These are phyloP conservation scores for Erucastrum elatum DNA, from an alignment of 345 rosid species.

Conservation along the genomic window DNA sequence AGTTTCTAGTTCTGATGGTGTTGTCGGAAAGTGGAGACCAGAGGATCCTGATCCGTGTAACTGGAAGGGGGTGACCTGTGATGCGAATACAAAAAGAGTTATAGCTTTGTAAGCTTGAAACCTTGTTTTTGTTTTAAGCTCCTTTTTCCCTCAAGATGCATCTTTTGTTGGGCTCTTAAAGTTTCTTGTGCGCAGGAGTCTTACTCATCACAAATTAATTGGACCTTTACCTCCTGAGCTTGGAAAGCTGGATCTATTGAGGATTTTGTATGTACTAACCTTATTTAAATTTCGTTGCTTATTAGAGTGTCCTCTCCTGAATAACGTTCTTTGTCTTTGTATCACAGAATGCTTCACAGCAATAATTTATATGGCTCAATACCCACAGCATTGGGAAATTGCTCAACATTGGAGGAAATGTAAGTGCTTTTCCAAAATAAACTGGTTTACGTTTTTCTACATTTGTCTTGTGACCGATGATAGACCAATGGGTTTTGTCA, in stretches of 20 bases:
- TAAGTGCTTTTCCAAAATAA: slow-evolving; percentile 45
- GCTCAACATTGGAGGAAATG: slow-evolving; percentile 79
- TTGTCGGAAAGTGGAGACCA: slow-evolving; percentile 81
- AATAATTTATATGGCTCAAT: slow-evolving; percentile 81
- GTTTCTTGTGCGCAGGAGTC: slow-evolving; percentile 53
- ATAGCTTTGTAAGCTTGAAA: slow-evolving; percentile 63
- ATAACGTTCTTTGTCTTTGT: slow-evolving; percentile 30
- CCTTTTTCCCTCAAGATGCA: background rate
- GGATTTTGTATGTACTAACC: slow-evolving; percentile 60
- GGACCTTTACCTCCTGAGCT: slow-evolving; percentile 85
- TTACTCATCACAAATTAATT: slow-evolving; percentile 74
- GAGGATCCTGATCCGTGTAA: slow-evolving; percentile 97
- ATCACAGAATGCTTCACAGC: slow-evolving; percentile 68
- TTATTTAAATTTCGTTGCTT: slow-evolving; percentile 17
- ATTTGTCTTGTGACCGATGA: slow-evolving; percentile 11
- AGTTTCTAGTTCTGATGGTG: slow-evolving; percentile 65
- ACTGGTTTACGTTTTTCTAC: background rate
- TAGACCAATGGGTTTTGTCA: background rate
- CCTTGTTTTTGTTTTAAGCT: background rate
- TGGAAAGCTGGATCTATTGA: slow-evolving; percentile 76
- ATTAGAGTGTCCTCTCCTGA: slow-evolving; percentile 16
- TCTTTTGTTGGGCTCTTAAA: slow-evolving; percentile 22
- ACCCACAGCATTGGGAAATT: slow-evolving; percentile 74
- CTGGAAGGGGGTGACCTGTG: slow-evolving; percentile 93
- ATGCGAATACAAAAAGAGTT: slow-evolving; percentile 75